Percentiles rank a stretch among this genome's conserved stretches.
These are phyloP conservation scores for Rosa rugosa DNA, from an alignment of 306 rosid species.

Conservation along the genomic window DNA sequence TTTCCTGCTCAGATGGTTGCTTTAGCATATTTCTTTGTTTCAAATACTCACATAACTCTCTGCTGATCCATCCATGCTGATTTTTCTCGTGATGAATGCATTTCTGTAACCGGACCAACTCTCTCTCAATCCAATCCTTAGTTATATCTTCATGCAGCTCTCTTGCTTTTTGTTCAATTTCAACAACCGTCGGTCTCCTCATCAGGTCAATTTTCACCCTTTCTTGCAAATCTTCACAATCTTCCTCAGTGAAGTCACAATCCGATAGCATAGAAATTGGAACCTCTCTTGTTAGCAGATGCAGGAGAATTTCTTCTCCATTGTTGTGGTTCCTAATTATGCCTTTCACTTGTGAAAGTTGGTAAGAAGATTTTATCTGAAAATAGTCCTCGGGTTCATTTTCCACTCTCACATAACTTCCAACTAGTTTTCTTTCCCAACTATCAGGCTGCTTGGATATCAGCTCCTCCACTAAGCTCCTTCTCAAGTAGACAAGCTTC, in stretches of 20 bases:
- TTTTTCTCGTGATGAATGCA: neutral
- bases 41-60: neutral
- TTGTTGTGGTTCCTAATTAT: constrained; percentile 11
- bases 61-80: constrained; percentile 6
- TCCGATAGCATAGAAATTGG: constrained; percentile 52
- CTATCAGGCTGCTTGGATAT: neutral
- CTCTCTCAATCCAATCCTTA: neutral
- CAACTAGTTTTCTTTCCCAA: constrained; percentile 3
- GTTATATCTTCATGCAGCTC: neutral
- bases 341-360: neutral
- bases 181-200: neutral
- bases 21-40: neutral
- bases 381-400: neutral
- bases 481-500: constrained; percentile 3
- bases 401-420: neutral
- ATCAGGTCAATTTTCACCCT: neutral
- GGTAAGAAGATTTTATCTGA: constrained; percentile 1
- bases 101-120: neutral
- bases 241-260: constrained; percentile 60
- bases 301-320: constrained; percentile 34
- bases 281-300: constrained; percentile 37
- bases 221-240: neutral
- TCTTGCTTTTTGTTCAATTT: neutral
- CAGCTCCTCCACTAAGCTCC: neutral
- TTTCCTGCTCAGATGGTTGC: neutral